Base-by-base conservation (phyloP, 768 basidiomycete species). In the Tylopilus rubrobrunneus region DNA sequence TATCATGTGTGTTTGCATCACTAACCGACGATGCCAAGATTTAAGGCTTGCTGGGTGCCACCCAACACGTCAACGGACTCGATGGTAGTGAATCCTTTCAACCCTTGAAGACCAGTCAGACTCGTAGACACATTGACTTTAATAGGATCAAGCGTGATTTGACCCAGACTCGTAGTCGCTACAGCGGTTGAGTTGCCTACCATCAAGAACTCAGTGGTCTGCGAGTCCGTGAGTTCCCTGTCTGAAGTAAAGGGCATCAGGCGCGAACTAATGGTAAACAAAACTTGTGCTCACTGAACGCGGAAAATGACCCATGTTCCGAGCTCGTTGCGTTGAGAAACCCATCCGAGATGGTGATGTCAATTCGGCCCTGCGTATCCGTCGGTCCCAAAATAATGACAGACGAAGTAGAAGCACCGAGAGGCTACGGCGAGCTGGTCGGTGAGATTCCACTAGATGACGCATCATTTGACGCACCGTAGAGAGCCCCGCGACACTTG, bases 111-210 rank as follows among this genome's bases (percentile, higher is more conserved):
- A 31, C 87, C 87, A 21, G 74, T 69, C 45, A 89, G 68, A 15
- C 71, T 74, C 5, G 84, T 82, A 7, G 84, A 74, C 3, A 88
- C 86, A 57, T 87, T 81, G 64, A 89, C 85, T 52, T 80, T 80
- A 66, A 89, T 88, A 6, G 84, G 78, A 63, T 86, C 78, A 8
- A 89, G 75, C n/a, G 79, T 82, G 52, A 89, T 80, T 59, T 79
- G 73, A 37, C 87, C 87, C 49, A 87, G 74, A 62, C 78, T 80
- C 62, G 77, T 76, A 56, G 76, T 83, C 21, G 86, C 81, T 9
- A 85, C 67, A 4, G 87, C 80, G 19, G 74, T 73, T 49, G 86
- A 82, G 56, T 77, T 73, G 33, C 86, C 86, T 43, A 82, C 70
- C 36, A 89, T 74, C 39, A 73, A 71, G 68, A 89, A 88, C 10